Evolutionary conservation across 2,329 filamentous ascomycete genomes (phyloP).

Genomic region (Talaromyces amestolkiae): DNA sequence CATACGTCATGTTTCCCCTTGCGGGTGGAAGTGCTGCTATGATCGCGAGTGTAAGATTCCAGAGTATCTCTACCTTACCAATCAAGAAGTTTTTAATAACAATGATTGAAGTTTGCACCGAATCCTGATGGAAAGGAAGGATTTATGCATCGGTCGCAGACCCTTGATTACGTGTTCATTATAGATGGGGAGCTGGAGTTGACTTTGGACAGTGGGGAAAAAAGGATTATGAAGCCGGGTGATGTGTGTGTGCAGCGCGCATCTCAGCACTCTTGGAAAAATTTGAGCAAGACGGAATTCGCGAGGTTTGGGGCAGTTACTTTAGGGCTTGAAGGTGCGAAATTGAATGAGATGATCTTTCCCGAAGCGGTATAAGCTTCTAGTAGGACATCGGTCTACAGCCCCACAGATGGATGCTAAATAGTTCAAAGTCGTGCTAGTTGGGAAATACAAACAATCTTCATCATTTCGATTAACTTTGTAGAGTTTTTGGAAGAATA

Average conservation of each 20-base stretch:
- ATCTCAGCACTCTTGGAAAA: slow-evolving; percentile 56
- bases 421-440: neutral
- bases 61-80: neutral
- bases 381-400: neutral
- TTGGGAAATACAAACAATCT: too few relatives aligned
- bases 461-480: too few relatives aligned
- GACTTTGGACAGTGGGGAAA: slow-evolving; percentile 52
- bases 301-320: slow-evolving; percentile 28
- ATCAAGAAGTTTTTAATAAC: neutral
- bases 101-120: slow-evolving; percentile 3
- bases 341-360: slow-evolving; percentile 4
- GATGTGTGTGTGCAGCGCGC: slow-evolving; percentile 57
- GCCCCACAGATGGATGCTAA: neutral
- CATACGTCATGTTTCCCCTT: slow-evolving; percentile 4
- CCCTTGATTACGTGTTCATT: slow-evolving; percentile 55
- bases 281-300: slow-evolving; percentile 51
- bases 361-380: slow-evolving; percentile 2
- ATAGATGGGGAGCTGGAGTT: slow-evolving; percentile 55
- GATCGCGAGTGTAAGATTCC: slow-evolving; percentile 1
- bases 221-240: slow-evolving; percentile 47
- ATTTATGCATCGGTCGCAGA: slow-evolving; percentile 55
- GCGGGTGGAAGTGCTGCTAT: slow-evolving; percentile 1
- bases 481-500: neutral
- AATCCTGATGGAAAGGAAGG: slow-evolving; percentile 31
- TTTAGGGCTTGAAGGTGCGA: slow-evolving; percentile 1